Percentiles rank a stretch among this genome's conserved stretches.
These are phyloP conservation scores for Geotrichum phurueaensis DNA, from an alignment of 1,139 yeast species.

Conservation along the genomic window DNA sequence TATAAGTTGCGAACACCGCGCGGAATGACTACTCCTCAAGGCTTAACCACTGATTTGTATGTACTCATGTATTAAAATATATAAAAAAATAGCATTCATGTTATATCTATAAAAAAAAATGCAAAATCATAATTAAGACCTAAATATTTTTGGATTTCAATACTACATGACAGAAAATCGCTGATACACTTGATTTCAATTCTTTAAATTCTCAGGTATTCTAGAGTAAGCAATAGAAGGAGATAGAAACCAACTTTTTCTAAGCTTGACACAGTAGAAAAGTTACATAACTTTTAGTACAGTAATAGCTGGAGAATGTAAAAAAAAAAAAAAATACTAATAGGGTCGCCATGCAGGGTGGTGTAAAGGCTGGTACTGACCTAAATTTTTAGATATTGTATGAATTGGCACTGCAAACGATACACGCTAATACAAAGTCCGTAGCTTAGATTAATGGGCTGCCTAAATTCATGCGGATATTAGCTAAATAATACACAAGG, in stretches of 20 bases:
- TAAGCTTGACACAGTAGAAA: background rate
- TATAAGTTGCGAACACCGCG: too few species aligned
- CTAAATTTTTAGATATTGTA: background rate
- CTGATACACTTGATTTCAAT: background rate
- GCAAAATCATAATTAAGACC: too few species aligned
- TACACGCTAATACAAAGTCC: background rate
- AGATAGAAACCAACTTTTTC: background rate
- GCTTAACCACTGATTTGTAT: too few species aligned
- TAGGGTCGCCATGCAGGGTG: background rate
- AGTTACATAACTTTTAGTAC: background rate
- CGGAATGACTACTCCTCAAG: too few species aligned
- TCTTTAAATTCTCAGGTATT: background rate
- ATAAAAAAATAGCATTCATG: too few species aligned
- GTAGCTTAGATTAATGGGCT: background rate
- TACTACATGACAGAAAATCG: background rate
- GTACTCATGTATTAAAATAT: too few species aligned
- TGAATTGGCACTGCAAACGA: background rate
- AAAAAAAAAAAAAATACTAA: background rate
- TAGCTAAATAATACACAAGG: too few species aligned
- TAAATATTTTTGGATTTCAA: too few species aligned
- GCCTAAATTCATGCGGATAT: too few species aligned
- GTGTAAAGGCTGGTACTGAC: background rate
- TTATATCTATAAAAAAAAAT: too few species aligned
- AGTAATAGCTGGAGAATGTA: background rate
- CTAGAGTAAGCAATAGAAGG: background rate